Base-by-base conservation (phyloP, 2,329 filamentous ascomycete genomes). In the Elsinoe ampelina region DNA sequence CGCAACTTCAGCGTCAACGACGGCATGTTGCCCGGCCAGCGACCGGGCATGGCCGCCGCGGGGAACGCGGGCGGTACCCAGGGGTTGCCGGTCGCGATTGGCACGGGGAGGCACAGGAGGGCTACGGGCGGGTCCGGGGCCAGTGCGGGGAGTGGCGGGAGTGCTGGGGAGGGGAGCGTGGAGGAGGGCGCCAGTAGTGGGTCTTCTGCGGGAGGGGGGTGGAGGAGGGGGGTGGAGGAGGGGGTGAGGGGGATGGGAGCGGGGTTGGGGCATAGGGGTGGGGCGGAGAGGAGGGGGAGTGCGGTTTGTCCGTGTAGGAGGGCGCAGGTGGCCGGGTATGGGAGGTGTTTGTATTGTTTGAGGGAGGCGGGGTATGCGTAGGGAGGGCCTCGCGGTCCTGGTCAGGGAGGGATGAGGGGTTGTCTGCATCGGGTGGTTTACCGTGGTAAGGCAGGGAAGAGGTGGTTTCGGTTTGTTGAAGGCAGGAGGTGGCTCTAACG, bases 1-100 rank as follows among this genome's bases (percentile, higher is more conserved):
- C 86, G 90, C 62, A 95, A 95, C 78, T 96, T 96, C 75, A 95
- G 89, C 57, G 88, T 95, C 71, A 96, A 95, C 70, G 90, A 95
- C 66, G 92, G 92, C 69, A 95, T 95, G 89, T 82, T 80, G 61
- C 82, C 75, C 67, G 67, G 79, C 63, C 65, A 82, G 72, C 62
- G 79, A 69, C 74, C 78, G 66, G 70, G 79, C 70, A 68, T 80
- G 70, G 63, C 76, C 3, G 61, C 60, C 1, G 61, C 60, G 1
- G 55, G 60, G 39, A 62, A 59, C 70, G 71, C 72, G 17, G 72
- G 80, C 19, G 73, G 82, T 42, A 47, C 19, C 2, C 82, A 85
- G 69, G 82, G 82, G 4, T 71, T 83, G 20, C 82, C 82, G 1
- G 81, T 83, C 58, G 80, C 82, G 30, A 84, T 84, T 70, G 82